These are phyloP conservation scores for Penicillium paxilli DNA, from an alignment of 495 filamentous ascomycete genomes.

Conservation along the genomic window DNA sequence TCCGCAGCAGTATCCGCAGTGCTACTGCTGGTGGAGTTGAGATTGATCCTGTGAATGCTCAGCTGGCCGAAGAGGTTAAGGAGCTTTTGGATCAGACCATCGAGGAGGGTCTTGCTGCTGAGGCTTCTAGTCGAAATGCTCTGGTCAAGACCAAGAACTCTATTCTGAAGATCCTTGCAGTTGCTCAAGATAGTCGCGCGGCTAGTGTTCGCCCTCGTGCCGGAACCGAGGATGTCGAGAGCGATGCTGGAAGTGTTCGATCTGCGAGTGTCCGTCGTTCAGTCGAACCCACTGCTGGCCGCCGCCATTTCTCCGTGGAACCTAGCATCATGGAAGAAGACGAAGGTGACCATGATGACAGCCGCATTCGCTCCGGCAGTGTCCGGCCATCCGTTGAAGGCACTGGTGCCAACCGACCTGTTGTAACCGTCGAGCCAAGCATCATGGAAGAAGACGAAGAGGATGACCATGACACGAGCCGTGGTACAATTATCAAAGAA, in stretches of 20 bases:
- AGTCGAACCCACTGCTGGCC: constrained; percentile 32
- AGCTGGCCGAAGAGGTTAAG: constrained; percentile 43
- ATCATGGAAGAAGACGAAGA: constrained; percentile 53
- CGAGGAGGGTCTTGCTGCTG: constrained; percentile 64
- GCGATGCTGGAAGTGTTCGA: constrained; percentile 35
- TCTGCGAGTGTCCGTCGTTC: constrained; percentile 43
- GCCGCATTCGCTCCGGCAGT: constrained; percentile 19
- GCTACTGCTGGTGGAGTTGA: constrained; percentile 34
- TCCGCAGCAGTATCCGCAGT: constrained; percentile 42
- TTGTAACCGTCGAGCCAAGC: constrained; percentile 31
- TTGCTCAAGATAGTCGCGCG: constrained; percentile 35
- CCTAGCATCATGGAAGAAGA: constrained; percentile 54
- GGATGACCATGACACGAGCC: constrained; percentile 54
- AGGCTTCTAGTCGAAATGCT: constrained; percentile 72
- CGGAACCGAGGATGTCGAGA: constrained; percentile 43
- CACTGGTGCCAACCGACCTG: constrained; percentile 6
- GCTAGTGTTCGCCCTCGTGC: constrained; percentile 34
- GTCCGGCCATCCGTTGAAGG: constrained; percentile 23
- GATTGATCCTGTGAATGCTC: constrained; percentile 35
- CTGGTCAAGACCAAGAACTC: constrained; percentile 76
- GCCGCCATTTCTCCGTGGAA: constrained; percentile 40
- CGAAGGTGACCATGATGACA: constrained; percentile 32
- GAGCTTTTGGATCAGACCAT: constrained; percentile 64
- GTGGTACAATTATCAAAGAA: constrained; percentile 47
- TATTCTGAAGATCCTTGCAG: constrained; percentile 47